These are phyloP conservation scores for Aspergillus brasiliensis DNA, from an alignment of 2,329 filamentous ascomycete species.

Conservation along the genomic window DNA sequence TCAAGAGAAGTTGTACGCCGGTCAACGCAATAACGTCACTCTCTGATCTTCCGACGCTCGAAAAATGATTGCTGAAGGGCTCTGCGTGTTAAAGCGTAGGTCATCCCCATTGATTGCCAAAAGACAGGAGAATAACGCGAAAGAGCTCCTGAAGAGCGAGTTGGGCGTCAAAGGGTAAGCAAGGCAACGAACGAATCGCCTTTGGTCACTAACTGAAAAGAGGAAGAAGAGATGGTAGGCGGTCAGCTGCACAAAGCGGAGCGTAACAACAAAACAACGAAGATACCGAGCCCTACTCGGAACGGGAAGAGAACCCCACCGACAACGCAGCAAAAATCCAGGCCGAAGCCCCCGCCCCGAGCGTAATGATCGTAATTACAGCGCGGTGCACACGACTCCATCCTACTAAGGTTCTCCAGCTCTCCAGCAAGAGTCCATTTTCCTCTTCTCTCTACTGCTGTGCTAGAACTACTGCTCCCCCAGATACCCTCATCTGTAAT, in stretches of 20 bases:
- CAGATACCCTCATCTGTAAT: constrained; percentile 19
- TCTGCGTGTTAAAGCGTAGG: too few species aligned
- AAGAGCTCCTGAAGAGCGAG: neutral
- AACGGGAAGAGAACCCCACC: constrained; percentile 1
- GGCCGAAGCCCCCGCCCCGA: constrained; percentile 28
- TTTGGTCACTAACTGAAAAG: too few species aligned
- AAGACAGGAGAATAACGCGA: neutral
- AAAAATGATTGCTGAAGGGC: too few species aligned
- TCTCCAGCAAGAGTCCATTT: constrained; percentile 18
- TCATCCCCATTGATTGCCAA: neutral
- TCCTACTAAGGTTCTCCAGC: constrained; percentile 20
- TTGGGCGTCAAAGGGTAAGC: neutral
- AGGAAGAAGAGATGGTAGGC: neutral
- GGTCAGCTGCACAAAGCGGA: constrained; percentile 7
- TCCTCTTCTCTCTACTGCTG: constrained; percentile 24
- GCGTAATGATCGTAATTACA: constrained; percentile 21
- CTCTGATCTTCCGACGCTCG: too few species aligned
- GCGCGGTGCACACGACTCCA: constrained; percentile 31
- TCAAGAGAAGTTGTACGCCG: neutral
- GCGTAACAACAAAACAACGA: constrained; percentile 11
- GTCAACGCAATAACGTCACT: neutral
- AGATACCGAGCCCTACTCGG: constrained; percentile 21
- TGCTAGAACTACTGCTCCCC: constrained; percentile 20
- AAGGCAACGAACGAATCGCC: too few species aligned
- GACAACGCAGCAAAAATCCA: neutral